A percentile compares a stretch with the other conserved stretches of the same genome.
phyloP scores from a whole-genome alignment of 176 grass and related monocot genomes.

The Pharus latifolius region DNA sequence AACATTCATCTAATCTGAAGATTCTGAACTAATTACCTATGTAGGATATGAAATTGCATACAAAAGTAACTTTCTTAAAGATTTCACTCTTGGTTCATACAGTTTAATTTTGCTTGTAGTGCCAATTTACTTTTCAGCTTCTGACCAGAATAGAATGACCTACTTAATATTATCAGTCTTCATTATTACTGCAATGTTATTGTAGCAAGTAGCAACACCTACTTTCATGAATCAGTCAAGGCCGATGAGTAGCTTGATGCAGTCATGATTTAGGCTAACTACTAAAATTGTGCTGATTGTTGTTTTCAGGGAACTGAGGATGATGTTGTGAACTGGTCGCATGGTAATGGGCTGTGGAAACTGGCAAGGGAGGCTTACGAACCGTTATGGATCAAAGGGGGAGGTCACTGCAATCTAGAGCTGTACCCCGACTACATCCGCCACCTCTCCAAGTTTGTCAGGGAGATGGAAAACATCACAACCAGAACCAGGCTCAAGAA shows the following conservation, averaged over 20 bases:
- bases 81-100: too few species aligned
- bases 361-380: conserved; percentile 85
- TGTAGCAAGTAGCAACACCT: background rate
- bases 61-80: too few species aligned
- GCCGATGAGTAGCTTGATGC: background rate
- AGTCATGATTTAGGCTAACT: background rate
- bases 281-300: background rate
- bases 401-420: conserved; percentile 98
- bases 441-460: conserved; percentile 80
- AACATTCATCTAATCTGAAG: too few species aligned
- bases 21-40: too few species aligned
- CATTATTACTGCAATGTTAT: background rate
- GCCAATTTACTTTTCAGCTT: too few species aligned
- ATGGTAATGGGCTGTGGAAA: conserved; percentile 87
- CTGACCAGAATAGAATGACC: too few species aligned
- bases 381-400: conserved; percentile 97
- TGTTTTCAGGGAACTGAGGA: conserved; percentile 82
- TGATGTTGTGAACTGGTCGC: conserved; percentile 88
- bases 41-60: too few species aligned
- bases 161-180: too few species aligned
- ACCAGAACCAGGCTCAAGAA: conserved; percentile 69
- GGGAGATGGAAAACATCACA: conserved; percentile 73
- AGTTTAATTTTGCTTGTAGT: too few species aligned
- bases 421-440: conserved; percentile 89
- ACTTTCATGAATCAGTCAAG: background rate